Conservation (phyloP, 169 alveolate genomes). For the Theileria luwenshuni region DNA sequence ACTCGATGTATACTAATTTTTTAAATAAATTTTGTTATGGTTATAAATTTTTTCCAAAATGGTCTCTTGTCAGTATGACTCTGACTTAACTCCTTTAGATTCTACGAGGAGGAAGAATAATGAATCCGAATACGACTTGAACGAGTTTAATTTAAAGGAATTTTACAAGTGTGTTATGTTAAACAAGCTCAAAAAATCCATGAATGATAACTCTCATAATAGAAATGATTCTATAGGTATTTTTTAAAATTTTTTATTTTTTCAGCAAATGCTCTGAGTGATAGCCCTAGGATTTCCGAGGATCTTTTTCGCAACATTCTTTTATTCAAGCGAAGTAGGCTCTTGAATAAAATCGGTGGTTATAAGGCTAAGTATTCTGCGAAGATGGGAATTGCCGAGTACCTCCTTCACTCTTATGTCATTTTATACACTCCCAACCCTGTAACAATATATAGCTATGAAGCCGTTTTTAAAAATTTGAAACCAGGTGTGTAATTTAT, state of each 20-base stretch:
- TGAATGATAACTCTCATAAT: neutral
- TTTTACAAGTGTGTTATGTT: constrained; percentile 28
- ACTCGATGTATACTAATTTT: neutral
- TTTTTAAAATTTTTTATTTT: neutral
- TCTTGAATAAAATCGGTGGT: constrained; percentile 36
- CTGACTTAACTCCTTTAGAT: constrained; percentile 10
- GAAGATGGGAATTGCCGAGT: constrained; percentile 56
- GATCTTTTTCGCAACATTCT: constrained; percentile 1
- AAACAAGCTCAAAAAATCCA: constrained; percentile 11
- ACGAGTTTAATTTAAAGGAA: constrained; percentile 23
- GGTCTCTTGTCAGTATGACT: neutral
- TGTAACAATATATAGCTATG: constrained; percentile 53
- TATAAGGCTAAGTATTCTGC: constrained; percentile 54
- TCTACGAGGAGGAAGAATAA: constrained; percentile 14
- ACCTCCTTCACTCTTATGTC: constrained; percentile 59
- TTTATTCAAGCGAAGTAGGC: constrained; percentile 32
- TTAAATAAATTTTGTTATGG: too few relatives aligned
- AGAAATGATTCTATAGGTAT: constrained; percentile 5
- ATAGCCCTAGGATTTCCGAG: neutral
- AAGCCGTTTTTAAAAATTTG: constrained; percentile 44
- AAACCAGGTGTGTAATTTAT: constrained; percentile 30
- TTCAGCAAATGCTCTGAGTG: constrained; percentile 16
- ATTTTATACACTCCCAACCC: constrained; percentile 39
- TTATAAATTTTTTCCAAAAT: neutral
- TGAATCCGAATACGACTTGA: constrained; percentile 9